phyloP scores from a whole-genome alignment of 1,284 basidiomycete species.

The Ceratobasidium sp. region DNA sequence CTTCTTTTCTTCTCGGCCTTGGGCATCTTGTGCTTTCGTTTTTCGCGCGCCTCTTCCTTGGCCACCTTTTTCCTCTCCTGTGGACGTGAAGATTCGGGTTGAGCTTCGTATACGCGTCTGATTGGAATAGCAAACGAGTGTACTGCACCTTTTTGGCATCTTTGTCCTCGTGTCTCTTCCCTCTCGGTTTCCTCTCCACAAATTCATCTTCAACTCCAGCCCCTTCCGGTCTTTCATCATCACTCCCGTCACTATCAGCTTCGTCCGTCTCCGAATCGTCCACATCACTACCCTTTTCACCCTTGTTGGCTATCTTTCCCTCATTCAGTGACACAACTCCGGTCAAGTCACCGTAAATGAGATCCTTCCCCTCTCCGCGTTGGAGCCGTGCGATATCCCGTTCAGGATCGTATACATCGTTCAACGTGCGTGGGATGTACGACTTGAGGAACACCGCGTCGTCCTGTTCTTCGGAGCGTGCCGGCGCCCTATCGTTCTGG shows the following conservation, averaged over 20 bases:
- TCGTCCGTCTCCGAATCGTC: slow-evolving; percentile 51
- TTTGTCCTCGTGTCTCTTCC: slow-evolving; percentile 89
- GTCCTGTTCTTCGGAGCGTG: slow-evolving; percentile 59
- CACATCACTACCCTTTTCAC: slow-evolving; percentile 43
- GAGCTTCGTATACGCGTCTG: not conserved
- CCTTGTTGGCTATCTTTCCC: slow-evolving; percentile 32
- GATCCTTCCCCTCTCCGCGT: slow-evolving; percentile 69
- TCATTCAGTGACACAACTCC: slow-evolving; percentile 42
- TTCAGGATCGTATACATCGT: slow-evolving; percentile 92
- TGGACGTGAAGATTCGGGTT: slow-evolving; percentile 5
- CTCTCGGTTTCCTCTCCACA: slow-evolving; percentile 68
- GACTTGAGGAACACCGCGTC: slow-evolving; percentile 87
- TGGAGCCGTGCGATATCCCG: slow-evolving; percentile 80
- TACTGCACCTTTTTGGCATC: slow-evolving; percentile 84
- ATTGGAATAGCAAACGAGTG: slow-evolving; percentile 33
- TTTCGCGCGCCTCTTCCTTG: slow-evolving; percentile 88
- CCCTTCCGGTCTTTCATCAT: slow-evolving; percentile 46
- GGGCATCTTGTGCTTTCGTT: slow-evolving; percentile 89
- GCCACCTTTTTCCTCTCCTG: slow-evolving; percentile 89
- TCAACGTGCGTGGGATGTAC: slow-evolving; percentile 91
- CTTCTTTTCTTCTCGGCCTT: slow-evolving; percentile 90
- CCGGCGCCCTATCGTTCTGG: slow-evolving; percentile 77
- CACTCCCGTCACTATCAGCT: slow-evolving; percentile 50
- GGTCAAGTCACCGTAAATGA: slow-evolving; percentile 82
- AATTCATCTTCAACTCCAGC: slow-evolving; percentile 48